These are phyloP conservation scores for Podila verticillata DNA, from an alignment of 192 early-diverging fungal genomes.

Conservation along the genomic window DNA sequence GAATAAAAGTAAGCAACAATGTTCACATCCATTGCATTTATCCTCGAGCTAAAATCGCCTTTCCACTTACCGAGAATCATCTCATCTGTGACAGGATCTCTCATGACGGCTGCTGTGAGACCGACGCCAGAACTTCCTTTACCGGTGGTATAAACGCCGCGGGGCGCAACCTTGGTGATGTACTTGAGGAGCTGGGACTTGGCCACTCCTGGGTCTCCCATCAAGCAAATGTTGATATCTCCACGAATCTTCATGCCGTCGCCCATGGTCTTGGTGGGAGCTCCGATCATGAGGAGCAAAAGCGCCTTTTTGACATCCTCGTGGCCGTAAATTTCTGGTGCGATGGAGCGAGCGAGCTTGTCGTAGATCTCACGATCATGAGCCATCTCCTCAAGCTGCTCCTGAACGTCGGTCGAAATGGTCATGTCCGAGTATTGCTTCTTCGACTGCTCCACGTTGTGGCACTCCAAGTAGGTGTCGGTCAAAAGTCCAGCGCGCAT, in stretches of 20 bases:
- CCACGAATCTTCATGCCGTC: slow-evolving; percentile 97
- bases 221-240: slow-evolving; percentile 96
- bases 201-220: slow-evolving; percentile 99
- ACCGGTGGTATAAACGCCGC: slow-evolving; percentile 97
- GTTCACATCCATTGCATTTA: not conserved
- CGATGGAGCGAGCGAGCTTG: slow-evolving; percentile 78
- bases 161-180: slow-evolving; percentile 92
- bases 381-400: slow-evolving; percentile 65
- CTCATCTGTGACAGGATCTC: slow-evolving; percentile 93
- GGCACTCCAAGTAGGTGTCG: slow-evolving; percentile 94
- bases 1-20: not conserved
- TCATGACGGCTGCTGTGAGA: slow-evolving; percentile 93
- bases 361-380: slow-evolving; percentile 80
- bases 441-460: slow-evolving; percentile 88
- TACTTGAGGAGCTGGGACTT: slow-evolving; percentile 98
- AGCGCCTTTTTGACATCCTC: slow-evolving; percentile 94
- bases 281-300: slow-evolving; percentile 85
- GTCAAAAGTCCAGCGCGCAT: slow-evolving; percentile 91
- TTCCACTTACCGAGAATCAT: slow-evolving; percentile 80
- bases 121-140: slow-evolving; percentile 95
- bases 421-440: slow-evolving; percentile 91
- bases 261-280: slow-evolving; percentile 79
- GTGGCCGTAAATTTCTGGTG: slow-evolving; percentile 93
- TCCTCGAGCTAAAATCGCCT: not conserved
- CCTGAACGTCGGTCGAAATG: slow-evolving; percentile 60